These are phyloP conservation scores for Biscogniauxia sp. DNA, from an alignment of 2,329 filamentous ascomycete species.

Conservation along the genomic window DNA sequence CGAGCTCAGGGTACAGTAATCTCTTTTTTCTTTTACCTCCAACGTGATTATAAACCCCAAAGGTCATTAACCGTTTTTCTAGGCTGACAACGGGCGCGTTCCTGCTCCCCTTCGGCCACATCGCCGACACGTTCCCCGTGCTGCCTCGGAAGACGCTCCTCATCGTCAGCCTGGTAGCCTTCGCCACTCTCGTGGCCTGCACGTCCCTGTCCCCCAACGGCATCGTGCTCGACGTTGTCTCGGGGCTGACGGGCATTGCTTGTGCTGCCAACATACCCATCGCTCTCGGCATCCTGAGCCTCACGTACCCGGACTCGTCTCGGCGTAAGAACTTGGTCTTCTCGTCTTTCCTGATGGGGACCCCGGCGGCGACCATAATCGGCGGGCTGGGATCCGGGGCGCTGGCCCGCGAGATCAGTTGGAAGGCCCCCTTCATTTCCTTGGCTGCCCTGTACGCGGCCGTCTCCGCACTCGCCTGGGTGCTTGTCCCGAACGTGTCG, in stretches of 20 bases:
- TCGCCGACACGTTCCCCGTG: constrained; percentile 28
- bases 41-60: not conserved
- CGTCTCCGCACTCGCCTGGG: constrained; percentile 26
- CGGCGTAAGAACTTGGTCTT: constrained; percentile 34
- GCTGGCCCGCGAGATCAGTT: constrained; percentile 27
- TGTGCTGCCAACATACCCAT: constrained; percentile 34
- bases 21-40: not conserved
- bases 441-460: constrained; percentile 29
- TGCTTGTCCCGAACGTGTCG: constrained; percentile 29
- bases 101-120: constrained; percentile 31
- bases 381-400: constrained; percentile 34
- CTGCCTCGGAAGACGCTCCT: constrained; percentile 32
- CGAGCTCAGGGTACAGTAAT: constrained; percentile 31
- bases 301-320: constrained; percentile 30
- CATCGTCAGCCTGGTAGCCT: constrained; percentile 27
- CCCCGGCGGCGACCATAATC: constrained; percentile 31
- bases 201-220: constrained; percentile 29
- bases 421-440: constrained; percentile 33
- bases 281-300: constrained; percentile 32
- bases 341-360: constrained; percentile 35
- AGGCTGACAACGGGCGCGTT: constrained; percentile 33
- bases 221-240: constrained; percentile 30
- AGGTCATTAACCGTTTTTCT: not conserved
- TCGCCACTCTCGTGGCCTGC: constrained; percentile 28
- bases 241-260: constrained; percentile 31